Evolutionary conservation across 495 filamentous ascomycete species (phyloP), one percentile per base, ranked within the genome.

Genomic region (Lasiosphaeria hispida): DNA sequence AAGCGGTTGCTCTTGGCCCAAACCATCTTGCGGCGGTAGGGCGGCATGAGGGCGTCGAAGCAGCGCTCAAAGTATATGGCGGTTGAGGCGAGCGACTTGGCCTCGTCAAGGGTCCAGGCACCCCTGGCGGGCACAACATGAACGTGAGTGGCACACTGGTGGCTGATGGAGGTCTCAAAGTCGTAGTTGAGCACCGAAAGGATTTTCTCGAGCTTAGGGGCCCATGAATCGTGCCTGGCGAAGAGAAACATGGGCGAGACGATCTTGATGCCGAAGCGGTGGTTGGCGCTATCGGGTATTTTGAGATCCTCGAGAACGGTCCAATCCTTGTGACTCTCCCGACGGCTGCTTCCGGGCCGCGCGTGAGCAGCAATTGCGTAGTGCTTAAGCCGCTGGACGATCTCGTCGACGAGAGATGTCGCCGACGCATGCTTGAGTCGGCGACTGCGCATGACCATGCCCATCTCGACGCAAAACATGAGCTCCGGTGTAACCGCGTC

Each of bases 61-160:
- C 64, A 67, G 53, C 55, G 54, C 64, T 71, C 68, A 23, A 67
- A 71, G 60, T 71, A 69, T 7, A 71, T 44, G 10, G 64, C 53
- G 18, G 56, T 53, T 49, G 58, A 59, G 48, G 68, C 64, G 2
- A 71, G 64, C 13, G 45, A 47, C 43, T 65, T 65, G 48, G 57
- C 55, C 11, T 68, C 58, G 33, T 18, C 7, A 13, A 67, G 55
- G 18, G 14, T 18, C 67, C 67, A 70, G 47, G 19, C 56, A 8
- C 67, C 64, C 10, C 41, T 6, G 8, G 13, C 13, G 0, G 68
- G 68, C 33, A 65, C 59, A 43, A 71, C 37, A 53, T 71, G 66
- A 40, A 71, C 43, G 54, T 59, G 55, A 10, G 68, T 69, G 53
- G 51, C 53, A 64, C 66, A 71, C 13, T 63, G 54, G 55, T 69